Evolutionary conservation across 2,329 filamentous ascomycete genomes (phyloP), one percentile per base, ranked within the genome.

Genomic region (Phaeosphaeria sp.): DNA sequence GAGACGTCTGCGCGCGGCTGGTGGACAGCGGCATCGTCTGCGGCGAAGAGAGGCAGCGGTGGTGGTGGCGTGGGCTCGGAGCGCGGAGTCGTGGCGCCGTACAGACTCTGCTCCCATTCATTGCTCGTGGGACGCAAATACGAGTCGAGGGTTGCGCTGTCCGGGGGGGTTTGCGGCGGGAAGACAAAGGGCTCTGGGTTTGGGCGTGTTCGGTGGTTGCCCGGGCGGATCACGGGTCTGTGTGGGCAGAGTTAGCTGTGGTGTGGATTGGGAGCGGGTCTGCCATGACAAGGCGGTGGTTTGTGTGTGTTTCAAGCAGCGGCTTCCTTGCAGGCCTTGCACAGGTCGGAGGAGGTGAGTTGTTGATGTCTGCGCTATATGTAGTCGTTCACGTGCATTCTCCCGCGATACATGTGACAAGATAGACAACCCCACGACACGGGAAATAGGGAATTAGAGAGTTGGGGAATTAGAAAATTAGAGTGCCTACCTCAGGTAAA

Each of bases 401-500:
- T 41, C 33, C 23, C 47, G 17, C 25, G 39, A 23, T 17, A n/a
- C 44, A 22, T n/a, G n/a, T n/a, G n/a, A n/a, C n/a, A n/a, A n/a
- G n/a, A n/a, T n/a, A n/a, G n/a, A n/a, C n/a, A n/a, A n/a, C n/a
- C n/a, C n/a, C n/a, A n/a, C n/a, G n/a, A n/a, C n/a, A n/a, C n/a
- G n/a, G n/a, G n/a, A n/a, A n/a, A n/a, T n/a, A n/a, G n/a, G n/a
- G n/a, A n/a, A n/a, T n/a, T n/a, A n/a, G n/a, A n/a, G n/a, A n/a
- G n/a, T n/a, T n/a, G n/a, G n/a, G n/a, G n/a, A n/a, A n/a, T n/a
- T n/a, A n/a, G n/a, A n/a, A n/a, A n/a, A n/a, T n/a, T n/a, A 20
- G 9, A 36, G 5, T 39, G 67, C 71, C 54, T 78, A 81, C 73
- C 80, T 78, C 56, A 82, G 74, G 65, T 82, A 82, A 52, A 83